Evolutionary conservation across 2,329 filamentous ascomycete genomes (phyloP).

Genomic region (Tolypocladium capitatum): DNA sequence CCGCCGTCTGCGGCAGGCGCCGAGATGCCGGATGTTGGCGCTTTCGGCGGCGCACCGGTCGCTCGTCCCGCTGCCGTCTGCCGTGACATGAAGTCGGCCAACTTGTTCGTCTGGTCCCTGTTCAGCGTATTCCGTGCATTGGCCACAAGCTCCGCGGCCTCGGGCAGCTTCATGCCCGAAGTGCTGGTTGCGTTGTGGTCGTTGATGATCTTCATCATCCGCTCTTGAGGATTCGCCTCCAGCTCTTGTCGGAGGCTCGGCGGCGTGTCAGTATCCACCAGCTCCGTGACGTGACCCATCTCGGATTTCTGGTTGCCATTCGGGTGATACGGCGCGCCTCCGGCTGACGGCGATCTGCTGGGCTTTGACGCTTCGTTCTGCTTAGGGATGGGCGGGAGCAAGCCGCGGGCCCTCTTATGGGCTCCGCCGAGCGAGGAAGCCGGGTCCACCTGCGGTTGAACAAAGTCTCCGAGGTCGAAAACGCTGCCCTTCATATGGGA

Average conservation of each 20-base stretch:
- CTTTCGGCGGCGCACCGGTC: background rate
- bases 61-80: slow-evolving; percentile 13
- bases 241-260: slow-evolving; percentile 42
- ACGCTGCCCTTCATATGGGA: slow-evolving; percentile 39
- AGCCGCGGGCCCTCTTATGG: slow-evolving; percentile 38
- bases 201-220: slow-evolving; percentile 53
- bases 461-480: slow-evolving; percentile 47
- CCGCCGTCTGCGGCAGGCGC: slow-evolving; percentile 11
- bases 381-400: slow-evolving; percentile 40
- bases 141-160: slow-evolving; percentile 35
- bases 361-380: slow-evolving; percentile 14
- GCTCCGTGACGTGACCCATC: slow-evolving; percentile 46
- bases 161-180: slow-evolving; percentile 36
- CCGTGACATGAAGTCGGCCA: slow-evolving; percentile 47
- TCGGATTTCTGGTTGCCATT: slow-evolving; percentile 23
- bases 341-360: slow-evolving; percentile 16
- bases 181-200: slow-evolving; percentile 45
- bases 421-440: slow-evolving; percentile 24
- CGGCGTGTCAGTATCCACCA: slow-evolving; percentile 41
- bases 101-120: slow-evolving; percentile 42
- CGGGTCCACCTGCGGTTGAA: slow-evolving; percentile 31
- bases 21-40: background rate
- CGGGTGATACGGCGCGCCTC: slow-evolving; percentile 14
- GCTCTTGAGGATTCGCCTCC: slow-evolving; percentile 43
- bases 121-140: slow-evolving; percentile 41